Percentiles rank a stretch among this genome's conserved stretches.
These are phyloP conservation scores for Ceratocystis eucalypticola DNA, from an alignment of 2,329 filamentous ascomycete genomes.

Conservation along the genomic window DNA sequence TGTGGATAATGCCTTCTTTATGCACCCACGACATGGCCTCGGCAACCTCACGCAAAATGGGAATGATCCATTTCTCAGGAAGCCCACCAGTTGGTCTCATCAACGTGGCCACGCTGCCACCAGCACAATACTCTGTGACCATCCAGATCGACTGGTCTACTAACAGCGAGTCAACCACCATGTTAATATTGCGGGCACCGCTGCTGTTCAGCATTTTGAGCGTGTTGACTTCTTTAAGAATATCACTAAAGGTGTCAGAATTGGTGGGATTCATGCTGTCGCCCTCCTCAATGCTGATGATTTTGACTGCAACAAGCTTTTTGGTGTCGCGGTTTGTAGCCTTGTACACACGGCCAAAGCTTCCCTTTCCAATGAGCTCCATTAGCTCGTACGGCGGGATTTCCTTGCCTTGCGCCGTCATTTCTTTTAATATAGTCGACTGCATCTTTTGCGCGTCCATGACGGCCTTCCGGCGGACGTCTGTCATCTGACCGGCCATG, in stretches of 20 bases:
- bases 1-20: slow-evolving; percentile 37
- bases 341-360: slow-evolving; percentile 54
- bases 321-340: slow-evolving; percentile 29
- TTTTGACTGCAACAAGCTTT: slow-evolving; percentile 53
- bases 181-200: slow-evolving; percentile 50
- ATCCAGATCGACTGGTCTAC: slow-evolving; percentile 54
- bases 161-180: slow-evolving; percentile 49
- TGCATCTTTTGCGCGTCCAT: slow-evolving; percentile 55
- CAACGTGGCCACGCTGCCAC: slow-evolving; percentile 49
- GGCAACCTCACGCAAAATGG: slow-evolving; percentile 37
- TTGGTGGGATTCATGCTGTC: slow-evolving; percentile 47
- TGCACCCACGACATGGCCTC: slow-evolving; percentile 39
- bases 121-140: slow-evolving; percentile 54
- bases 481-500: slow-evolving; percentile 16
- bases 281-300: slow-evolving; percentile 60
- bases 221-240: slow-evolving; percentile 39
- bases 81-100: slow-evolving; percentile 38
- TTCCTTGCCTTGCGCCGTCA: slow-evolving; percentile 39
- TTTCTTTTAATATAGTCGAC: slow-evolving; percentile 42
- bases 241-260: slow-evolving; percentile 38
- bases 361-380: slow-evolving; percentile 54
- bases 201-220: slow-evolving; percentile 47
- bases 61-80: slow-evolving; percentile 39
- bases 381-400: slow-evolving; percentile 46
- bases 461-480: slow-evolving; percentile 29